Evolutionary conservation across 1,284 basidiomycete species (phyloP), one percentile per base, ranked within the genome.

Genomic region (Cryptococcus amylolentus): DNA sequence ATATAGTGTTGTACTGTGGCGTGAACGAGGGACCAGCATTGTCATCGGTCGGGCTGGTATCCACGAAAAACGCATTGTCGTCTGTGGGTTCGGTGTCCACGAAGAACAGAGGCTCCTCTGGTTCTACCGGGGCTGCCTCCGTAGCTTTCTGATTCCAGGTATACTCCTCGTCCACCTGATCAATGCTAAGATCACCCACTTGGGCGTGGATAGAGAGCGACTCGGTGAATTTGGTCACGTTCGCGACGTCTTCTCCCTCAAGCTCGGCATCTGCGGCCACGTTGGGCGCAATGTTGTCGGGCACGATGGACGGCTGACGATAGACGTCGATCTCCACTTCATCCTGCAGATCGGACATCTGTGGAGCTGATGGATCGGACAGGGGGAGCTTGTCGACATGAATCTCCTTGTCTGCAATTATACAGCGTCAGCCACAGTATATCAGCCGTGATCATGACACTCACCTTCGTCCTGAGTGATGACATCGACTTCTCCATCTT

Each of bases 401-500:
- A 10, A 41, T 54, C 46, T 68, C 64, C 6, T 70, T 56, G 7
- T 46, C 44, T 46, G 44, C n/a, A 8, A 23, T 18, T 16, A 42
- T 13, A 3, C 16, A 42, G 7, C 31, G 31, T 42, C 16, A n/a
- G 41, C 14, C 16, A 8, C 20, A 16, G 1, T 10, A 0, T 18
- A 41, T 51, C 27, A 58, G 27, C 31, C 48, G 42, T 23, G 39
- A 23, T 23, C 40, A 12, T 13, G 31, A 41, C 9, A 65, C 68
- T 56, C 62, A 72, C 71, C 67, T 42, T 65, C 51, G 13, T 66
- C 65, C 16, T 59, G 51, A 28, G 64, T 69, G 28, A 72, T 60
- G 8, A 69, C 58, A 46, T 74, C 73, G 18, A 70, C 72, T 58
- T 74, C 71, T 10, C 74, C 75, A 20, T 75, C 71, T 40, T 69